phyloP scores from a whole-genome alignment of 2,329 filamentous ascomycete species.

The Cladosporium cucumerinum region DNA sequence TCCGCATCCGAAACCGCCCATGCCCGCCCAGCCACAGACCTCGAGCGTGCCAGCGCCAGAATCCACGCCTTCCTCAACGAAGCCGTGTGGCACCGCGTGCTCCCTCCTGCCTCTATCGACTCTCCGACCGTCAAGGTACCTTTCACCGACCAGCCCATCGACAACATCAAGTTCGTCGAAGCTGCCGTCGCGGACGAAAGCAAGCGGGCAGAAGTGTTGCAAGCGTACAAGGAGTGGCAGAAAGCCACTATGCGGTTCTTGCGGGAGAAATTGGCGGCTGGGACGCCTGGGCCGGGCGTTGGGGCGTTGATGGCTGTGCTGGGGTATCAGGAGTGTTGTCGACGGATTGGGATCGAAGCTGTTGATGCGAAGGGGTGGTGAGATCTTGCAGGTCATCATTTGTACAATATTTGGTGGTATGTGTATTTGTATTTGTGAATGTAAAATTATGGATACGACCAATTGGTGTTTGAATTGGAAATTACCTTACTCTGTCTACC shows the following conservation, averaged over 20 bases:
- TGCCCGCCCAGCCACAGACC: slow-evolving; percentile 10
- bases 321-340: slow-evolving; percentile 50
- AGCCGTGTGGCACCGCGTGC: slow-evolving; percentile 9
- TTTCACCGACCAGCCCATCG: slow-evolving; percentile 19
- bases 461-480: background rate
- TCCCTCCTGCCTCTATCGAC: background rate
- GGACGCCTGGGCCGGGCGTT: slow-evolving; percentile 52
- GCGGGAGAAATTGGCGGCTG: slow-evolving; percentile 54
- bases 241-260: slow-evolving; percentile 53
- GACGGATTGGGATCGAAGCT: slow-evolving; percentile 28
- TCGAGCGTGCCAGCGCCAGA: slow-evolving; percentile 12
- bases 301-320: slow-evolving; percentile 54
- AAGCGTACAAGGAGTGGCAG: slow-evolving; percentile 26
- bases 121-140: slow-evolving; percentile 5
- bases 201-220: slow-evolving; percentile 17
- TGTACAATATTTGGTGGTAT: background rate
- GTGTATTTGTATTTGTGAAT: background rate
- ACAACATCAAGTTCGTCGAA: slow-evolving; percentile 11
- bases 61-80: slow-evolving; percentile 14
- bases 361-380: slow-evolving; percentile 6
- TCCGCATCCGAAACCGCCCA: background rate
- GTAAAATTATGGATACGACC: background rate
- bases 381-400: background rate
- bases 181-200: slow-evolving; percentile 13
- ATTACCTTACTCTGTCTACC: background rate